phyloP scores from a whole-genome alignment of 176 grass and related monocot species.

The Olyra latifolia region DNA sequence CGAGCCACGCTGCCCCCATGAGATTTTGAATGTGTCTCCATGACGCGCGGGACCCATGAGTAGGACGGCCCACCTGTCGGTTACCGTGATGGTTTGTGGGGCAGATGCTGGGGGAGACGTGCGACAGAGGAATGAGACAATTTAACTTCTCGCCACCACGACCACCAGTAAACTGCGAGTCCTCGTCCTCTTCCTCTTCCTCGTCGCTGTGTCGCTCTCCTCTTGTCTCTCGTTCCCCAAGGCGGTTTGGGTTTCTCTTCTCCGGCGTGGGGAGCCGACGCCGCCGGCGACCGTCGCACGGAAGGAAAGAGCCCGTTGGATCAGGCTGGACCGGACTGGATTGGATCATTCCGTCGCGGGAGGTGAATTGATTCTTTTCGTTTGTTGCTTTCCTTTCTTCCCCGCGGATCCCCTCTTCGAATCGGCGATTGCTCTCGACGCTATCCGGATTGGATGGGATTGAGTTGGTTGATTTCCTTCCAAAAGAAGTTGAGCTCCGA shows the following conservation, averaged over 20 bases:
- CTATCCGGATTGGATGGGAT: conserved; percentile 5
- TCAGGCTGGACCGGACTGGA: conserved; percentile 1
- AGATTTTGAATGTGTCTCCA: accelerated
- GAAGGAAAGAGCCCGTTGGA: neutral
- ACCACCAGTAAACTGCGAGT: conserved; percentile 58
- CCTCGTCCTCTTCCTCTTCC: conserved; percentile 45
- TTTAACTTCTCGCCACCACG: conserved; percentile 41
- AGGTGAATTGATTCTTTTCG: conserved; percentile 43
- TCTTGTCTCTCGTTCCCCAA: conserved; percentile 23
- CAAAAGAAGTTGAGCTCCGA: neutral
- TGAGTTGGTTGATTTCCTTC: conserved; percentile 22
- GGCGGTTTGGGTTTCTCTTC: conserved; percentile 17
- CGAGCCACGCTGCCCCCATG: neutral
- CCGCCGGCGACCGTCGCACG: conserved; percentile 9
- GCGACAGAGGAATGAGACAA: conserved; percentile 51
- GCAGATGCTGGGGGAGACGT: too few species aligned
- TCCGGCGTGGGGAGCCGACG: neutral
- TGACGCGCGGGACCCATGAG: neutral
- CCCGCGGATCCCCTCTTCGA: conserved; percentile 29
- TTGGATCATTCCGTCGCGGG: neutral
- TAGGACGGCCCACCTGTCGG: accelerated
- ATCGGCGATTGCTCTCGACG: conserved; percentile 20
- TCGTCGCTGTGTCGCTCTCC: neutral
- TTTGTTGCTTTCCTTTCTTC: conserved; percentile 42
- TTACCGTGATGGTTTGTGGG: accelerated